Percentiles rank a stretch among this genome's conserved stretches.
These are phyloP conservation scores for Ascochyta clinopodiicola DNA, from an alignment of 2,329 filamentous ascomycete genomes.

Conservation along the genomic window DNA sequence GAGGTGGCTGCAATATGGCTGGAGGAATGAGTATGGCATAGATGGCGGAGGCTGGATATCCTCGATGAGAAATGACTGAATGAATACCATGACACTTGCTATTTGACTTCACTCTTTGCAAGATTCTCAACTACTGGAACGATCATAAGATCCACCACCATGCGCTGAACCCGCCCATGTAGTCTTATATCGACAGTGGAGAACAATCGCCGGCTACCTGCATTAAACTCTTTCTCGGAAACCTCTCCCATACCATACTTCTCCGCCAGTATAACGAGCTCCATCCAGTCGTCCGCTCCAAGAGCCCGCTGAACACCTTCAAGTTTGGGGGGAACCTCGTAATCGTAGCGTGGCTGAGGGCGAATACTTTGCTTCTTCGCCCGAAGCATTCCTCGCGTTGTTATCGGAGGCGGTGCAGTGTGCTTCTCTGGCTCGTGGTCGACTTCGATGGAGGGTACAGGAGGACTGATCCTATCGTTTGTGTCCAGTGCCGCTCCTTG, in stretches of 20 bases:
- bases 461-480: not conserved
- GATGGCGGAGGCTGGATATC: not conserved
- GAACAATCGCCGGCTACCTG: constrained; percentile 12
- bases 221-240: constrained; percentile 6
- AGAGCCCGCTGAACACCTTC: constrained; percentile 18
- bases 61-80: not conserved
- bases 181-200: constrained; percentile 1
- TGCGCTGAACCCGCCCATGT: not conserved
- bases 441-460: not conserved
- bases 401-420: not conserved
- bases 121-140: not conserved
- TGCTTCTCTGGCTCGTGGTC: not conserved
- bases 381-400: not conserved
- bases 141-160: not conserved
- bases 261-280: constrained; percentile 22
- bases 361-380: not conserved
- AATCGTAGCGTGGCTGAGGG: constrained; percentile 7
- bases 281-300: constrained; percentile 23
- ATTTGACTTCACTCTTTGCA: constrained; percentile 4
- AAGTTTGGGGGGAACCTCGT: constrained; percentile 17
- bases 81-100: not conserved
- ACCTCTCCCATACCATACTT: constrained; percentile 10
- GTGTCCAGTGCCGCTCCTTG: not conserved
- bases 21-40: not conserved
- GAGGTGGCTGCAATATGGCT: not conserved